phyloP scores from a whole-genome alignment of 176 grass and related monocot species.

The Ensete glaucum region DNA sequence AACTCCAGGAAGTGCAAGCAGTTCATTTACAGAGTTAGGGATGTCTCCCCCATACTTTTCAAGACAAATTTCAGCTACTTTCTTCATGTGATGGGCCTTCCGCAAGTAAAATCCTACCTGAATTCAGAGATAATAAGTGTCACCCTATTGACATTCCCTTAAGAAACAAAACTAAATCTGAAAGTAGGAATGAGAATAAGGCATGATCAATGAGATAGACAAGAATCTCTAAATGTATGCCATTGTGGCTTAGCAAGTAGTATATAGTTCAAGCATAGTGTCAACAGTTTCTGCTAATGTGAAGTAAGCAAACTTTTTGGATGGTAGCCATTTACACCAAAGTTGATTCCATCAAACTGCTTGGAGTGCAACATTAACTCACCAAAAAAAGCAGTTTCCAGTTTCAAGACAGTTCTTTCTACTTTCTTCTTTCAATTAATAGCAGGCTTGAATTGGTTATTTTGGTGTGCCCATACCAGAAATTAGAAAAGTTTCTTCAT shows the following conservation, averaged over 20 bases:
- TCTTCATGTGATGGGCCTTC: conserved; percentile 78
- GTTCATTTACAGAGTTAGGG: conserved; percentile 51
- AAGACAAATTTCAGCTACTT: conserved; percentile 71
- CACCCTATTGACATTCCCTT: background rate
- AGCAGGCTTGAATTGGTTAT: background rate
- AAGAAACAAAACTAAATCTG: background rate
- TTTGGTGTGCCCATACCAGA: background rate
- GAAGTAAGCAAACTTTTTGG: background rate
- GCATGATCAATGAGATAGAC: background rate
- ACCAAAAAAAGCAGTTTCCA: background rate
- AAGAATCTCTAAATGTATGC: background rate
- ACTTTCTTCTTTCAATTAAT: background rate
- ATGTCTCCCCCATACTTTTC: conserved; percentile 80
- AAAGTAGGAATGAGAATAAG: background rate
- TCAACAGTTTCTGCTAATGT: background rate
- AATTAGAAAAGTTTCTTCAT: background rate
- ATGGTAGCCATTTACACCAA: background rate
- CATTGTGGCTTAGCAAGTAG: background rate
- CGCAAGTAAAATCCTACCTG: conserved; percentile 89
- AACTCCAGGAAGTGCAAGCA: conserved; percentile 78
- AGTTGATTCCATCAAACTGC: background rate
- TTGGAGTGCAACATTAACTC: background rate
- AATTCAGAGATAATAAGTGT: background rate
- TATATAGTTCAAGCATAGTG: background rate
- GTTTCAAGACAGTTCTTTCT: background rate